phyloP scores from a whole-genome alignment of 495 filamentous ascomycete species.

The Gamarada debralockiae region DNA sequence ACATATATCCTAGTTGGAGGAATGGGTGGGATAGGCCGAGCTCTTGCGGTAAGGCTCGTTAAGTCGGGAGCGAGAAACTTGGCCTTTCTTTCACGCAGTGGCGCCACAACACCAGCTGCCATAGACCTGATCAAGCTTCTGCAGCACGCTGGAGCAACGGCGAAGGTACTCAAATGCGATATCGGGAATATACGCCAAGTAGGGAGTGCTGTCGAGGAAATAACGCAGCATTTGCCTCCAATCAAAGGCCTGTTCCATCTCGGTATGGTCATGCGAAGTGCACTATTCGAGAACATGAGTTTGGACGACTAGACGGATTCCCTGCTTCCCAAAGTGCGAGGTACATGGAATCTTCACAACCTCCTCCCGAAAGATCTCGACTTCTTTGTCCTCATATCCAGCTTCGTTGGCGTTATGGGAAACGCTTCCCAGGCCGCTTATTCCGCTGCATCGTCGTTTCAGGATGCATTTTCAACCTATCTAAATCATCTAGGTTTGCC shows the following conservation, averaged over 20 bases:
- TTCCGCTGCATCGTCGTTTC: conserved; percentile 58
- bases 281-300: conserved; percentile 50
- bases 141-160: conserved; percentile 19
- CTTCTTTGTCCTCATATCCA: conserved; percentile 63
- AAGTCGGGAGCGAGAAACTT: conserved; percentile 52
- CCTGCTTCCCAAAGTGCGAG: conserved; percentile 51
- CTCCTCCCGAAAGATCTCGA: conserved; percentile 45
- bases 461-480: conserved; percentile 48
- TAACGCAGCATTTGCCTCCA: conserved; percentile 32
- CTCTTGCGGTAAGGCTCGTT: conserved; percentile 47
- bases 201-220: conserved; percentile 15
- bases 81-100: conserved; percentile 52
- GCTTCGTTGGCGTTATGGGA: conserved; percentile 54
- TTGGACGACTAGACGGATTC: conserved; percentile 41
- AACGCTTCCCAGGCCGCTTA: conserved; percentile 59
- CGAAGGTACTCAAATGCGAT: conserved; percentile 33
- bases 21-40: conserved; percentile 48
- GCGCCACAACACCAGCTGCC: conserved; percentile 24
- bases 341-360: conserved; percentile 55
- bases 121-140: conserved; percentile 26
- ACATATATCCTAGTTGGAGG: conserved; percentile 58
- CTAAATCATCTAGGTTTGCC: conserved; percentile 39
- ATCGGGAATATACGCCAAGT: conserved; percentile 28
- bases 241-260: conserved; percentile 45
- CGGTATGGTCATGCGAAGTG: conserved; percentile 51